Base-by-base conservation (phyloP, 2,329 filamentous ascomycete species). In the Botryotinia convoluta region DNA sequence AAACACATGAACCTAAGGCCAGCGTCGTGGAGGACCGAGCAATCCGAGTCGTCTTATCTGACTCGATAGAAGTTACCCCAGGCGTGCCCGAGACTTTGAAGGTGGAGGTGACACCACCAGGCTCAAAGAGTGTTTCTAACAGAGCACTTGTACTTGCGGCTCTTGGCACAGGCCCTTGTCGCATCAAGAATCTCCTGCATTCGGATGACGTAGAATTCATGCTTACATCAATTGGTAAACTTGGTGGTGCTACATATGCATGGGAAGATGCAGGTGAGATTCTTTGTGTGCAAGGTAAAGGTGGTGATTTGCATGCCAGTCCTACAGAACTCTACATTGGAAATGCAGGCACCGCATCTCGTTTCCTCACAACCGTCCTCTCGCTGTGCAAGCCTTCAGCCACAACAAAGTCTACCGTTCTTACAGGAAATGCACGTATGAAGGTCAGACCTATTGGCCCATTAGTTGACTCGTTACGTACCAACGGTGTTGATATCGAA, bases 121-220 rank as follows among this genome's bases (percentile, higher is more conserved):
- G 96, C 63, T 98, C 96, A 32, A 99, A 99, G 85, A 98, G 95
- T 82, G 94, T 99, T 74, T 99, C 96, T 0, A 99, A 99, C 83
- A 90, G 96, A 62, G 95, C 97, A 48, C 88, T 99, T 57, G 90
- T 99, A n/a, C 87, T 99, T 69, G 96, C 96, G 62, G 96, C 96
- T 20, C 90, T 99, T 45, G 94, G 95, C 48, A 89, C 89, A 72
- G 96, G 96, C 29, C 90, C 91, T 39, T 98, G 95, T 80, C 91
- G 92, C 57, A 92, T 99, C 82, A 95, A 90, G 82, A 98, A 99
- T 79, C 85, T 99, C 45, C 87, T 99, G 18, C 95, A 98, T 83
- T 98, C 96, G 0, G 96, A 98, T 79, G 96, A 99, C 81, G 97
- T 95, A 0, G 94, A 98, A 82, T 96, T 93, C 82, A 99, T 99